Conservation (phyloP, 2,329 filamentous ascomycete genomes). For the Magnaporthiopsis incrustans region DNA sequence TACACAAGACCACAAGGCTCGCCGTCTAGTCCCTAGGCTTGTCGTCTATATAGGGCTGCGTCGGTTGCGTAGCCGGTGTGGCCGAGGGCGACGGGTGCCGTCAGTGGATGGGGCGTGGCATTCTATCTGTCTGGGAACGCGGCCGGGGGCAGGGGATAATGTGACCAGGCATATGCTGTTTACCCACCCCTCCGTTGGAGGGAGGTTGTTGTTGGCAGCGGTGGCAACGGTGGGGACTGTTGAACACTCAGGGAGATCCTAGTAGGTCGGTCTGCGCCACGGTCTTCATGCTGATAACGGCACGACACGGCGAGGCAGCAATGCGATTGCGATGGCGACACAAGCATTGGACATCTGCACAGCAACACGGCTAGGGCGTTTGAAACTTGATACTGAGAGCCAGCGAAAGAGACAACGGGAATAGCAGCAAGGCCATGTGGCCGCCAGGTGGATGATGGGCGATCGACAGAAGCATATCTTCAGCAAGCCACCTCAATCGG, state of each 20-base stretch:
- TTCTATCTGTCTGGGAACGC: not conserved
- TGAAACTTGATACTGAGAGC: not conserved
- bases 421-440: not conserved
- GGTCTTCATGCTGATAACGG: not conserved
- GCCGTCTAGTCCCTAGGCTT: not conserved
- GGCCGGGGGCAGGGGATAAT: not conserved
- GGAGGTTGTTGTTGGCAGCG: not conserved
- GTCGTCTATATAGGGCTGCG: not conserved
- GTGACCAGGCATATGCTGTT: not conserved
- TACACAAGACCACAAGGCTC: not conserved
- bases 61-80: not conserved
- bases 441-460: not conserved
- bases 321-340: not conserved
- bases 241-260: not conserved
- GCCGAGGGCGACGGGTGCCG: not conserved
- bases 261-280: not conserved
- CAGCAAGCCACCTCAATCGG: not conserved
- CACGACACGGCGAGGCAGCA: not conserved
- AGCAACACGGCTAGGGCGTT: not conserved
- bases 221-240: not conserved
- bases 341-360: not conserved
- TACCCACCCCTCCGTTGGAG: not conserved
- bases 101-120: not conserved
- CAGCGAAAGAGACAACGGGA: not conserved
- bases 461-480: not conserved